Conservation (phyloP, 2,329 filamentous ascomycete genomes). For the Chalaropsis thielavioides region DNA sequence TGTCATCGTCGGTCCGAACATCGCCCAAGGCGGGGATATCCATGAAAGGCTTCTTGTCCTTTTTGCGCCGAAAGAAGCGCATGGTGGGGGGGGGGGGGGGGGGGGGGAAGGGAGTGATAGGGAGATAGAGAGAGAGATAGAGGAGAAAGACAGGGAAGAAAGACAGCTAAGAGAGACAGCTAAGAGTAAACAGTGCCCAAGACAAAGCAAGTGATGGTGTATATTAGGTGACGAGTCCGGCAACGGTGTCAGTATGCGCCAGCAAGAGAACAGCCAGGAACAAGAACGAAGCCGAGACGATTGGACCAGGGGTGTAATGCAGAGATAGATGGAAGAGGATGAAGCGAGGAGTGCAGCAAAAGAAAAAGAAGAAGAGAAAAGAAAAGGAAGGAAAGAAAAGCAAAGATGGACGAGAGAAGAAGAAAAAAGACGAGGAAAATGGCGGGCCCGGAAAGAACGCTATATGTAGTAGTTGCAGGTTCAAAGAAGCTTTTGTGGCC, state of each 20-base stretch:
- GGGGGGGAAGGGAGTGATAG: background rate
- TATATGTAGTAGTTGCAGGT: background rate
- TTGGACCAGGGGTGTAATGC: background rate
- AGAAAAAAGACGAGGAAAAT: background rate
- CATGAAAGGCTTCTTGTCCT: conserved; percentile 24
- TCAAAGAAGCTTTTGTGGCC: background rate
- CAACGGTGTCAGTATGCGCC: background rate
- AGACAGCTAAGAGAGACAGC: too few relatives aligned
- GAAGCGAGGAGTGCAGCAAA: background rate
- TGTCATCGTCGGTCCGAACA: conserved; percentile 14
- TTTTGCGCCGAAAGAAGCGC: conserved; percentile 25
- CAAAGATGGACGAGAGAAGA: background rate
- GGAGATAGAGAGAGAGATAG: background rate
- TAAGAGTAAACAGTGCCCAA: background rate
- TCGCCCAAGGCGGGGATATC: conserved; percentile 21
- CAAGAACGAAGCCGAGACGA: background rate
- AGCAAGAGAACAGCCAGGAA: background rate
- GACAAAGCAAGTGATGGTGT: background rate
- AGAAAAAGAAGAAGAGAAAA: background rate
- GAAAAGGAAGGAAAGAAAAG: background rate
- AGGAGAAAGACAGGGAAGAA: too few relatives aligned
- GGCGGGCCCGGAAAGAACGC: background rate
- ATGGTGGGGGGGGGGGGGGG: conserved; percentile 19
- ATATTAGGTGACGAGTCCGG: background rate
- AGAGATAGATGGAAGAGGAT: background rate